Evolutionary conservation across 345 rosid species (phyloP).

Genomic region (Rubroshorea leprosula): DNA sequence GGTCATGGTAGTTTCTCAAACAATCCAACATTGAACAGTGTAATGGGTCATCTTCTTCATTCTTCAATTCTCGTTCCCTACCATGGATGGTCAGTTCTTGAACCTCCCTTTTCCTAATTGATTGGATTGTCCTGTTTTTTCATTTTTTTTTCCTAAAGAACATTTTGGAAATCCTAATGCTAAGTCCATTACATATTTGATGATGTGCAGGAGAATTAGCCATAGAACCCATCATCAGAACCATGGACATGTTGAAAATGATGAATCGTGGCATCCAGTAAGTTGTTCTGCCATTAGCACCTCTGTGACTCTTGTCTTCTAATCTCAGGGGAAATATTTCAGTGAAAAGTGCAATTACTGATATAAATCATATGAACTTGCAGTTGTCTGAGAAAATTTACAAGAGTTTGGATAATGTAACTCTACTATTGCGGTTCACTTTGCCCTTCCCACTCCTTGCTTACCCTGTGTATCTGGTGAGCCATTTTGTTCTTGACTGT

Average conservation of each 20-base stretch:
- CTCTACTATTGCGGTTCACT: constrained; percentile 57
- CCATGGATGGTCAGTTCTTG: constrained; percentile 75
- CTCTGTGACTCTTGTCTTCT: not conserved
- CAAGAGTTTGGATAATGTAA: constrained; percentile 43
- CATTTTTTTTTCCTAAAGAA: not conserved
- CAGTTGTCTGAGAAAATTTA: constrained; percentile 76
- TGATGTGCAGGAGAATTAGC: constrained; percentile 72
- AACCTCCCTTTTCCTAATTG: not conserved
- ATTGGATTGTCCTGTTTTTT: not conserved
- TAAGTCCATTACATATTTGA: constrained; percentile 4
- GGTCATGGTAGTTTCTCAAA: constrained; percentile 95
- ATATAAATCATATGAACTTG: constrained; percentile 8
- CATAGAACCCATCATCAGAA: constrained; percentile 96
- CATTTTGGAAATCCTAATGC: not conserved
- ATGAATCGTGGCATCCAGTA: constrained; percentile 95
- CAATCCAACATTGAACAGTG: constrained; percentile 58
- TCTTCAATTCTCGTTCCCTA: constrained; percentile 90
- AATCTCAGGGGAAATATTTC: not conserved
- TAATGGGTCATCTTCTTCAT: constrained; percentile 82
- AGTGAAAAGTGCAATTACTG: not conserved
- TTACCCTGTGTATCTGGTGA: constrained; percentile 90
- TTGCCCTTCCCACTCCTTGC: constrained; percentile 88
- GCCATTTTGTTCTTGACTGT: constrained; percentile 1
- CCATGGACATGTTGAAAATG: constrained; percentile 93
- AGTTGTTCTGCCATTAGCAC: constrained; percentile 1